These are phyloP conservation scores for Sistotremastrum niveocremeum DNA, from an alignment of 768 basidiomycete genomes.

Conservation along the genomic window DNA sequence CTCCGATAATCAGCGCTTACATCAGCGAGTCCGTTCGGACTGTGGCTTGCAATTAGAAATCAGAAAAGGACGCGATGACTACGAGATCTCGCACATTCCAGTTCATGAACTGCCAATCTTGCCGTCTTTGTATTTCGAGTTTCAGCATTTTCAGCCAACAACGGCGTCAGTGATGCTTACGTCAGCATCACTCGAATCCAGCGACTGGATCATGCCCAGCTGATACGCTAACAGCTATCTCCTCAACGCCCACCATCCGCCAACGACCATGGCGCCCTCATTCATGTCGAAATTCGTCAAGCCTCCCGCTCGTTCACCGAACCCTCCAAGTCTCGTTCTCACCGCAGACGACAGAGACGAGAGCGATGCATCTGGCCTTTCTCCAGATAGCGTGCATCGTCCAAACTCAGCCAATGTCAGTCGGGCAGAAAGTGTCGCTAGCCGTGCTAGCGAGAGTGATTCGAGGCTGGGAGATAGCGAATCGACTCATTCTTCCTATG, in stretches of 20 bases:
- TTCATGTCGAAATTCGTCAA: slow-evolving; percentile 28
- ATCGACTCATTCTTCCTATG: slow-evolving; percentile 6
- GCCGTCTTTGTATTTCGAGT: too few species aligned
- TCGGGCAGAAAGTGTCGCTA: slow-evolving; percentile 10
- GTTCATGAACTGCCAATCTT: too few species aligned
- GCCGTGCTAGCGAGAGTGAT: slow-evolving; percentile 1
- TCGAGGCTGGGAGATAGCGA: slow-evolving; percentile 10
- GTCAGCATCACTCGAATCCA: too few species aligned
- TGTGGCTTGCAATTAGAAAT: too few species aligned
- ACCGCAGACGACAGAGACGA: background rate
- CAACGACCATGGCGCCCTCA: slow-evolving; percentile 22
- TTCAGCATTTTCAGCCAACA: too few species aligned
- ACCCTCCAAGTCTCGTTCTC: background rate
- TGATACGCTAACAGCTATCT: too few species aligned
- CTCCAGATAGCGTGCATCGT: slow-evolving; percentile 22
- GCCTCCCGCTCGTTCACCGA: slow-evolving; percentile 6
- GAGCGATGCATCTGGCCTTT: slow-evolving; percentile 19
- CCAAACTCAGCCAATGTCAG: slow-evolving; percentile 9
- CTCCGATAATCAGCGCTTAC: too few species aligned
- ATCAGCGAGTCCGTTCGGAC: too few species aligned
- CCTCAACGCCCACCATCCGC: background rate
- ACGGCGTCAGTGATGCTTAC: too few species aligned
- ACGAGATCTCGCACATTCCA: too few species aligned
- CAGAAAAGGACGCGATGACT: too few species aligned
- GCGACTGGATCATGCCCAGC: too few species aligned